These are phyloP conservation scores for Sporisorium sorghi DNA, from an alignment of 1,284 basidiomycete genomes.

Conservation along the genomic window DNA sequence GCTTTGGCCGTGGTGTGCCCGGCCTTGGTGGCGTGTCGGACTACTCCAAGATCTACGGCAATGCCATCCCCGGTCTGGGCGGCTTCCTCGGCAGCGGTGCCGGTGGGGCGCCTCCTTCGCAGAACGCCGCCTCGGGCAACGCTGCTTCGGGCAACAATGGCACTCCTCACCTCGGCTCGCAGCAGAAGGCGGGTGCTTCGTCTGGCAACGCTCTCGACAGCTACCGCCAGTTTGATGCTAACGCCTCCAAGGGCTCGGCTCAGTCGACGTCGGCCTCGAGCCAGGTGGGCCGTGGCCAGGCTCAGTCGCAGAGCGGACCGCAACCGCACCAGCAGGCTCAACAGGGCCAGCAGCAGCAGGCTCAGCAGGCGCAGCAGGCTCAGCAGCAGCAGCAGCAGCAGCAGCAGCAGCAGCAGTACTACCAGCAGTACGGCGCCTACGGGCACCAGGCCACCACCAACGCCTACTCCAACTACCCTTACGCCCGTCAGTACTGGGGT, in stretches of 20 bases:
- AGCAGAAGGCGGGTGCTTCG: constrained; percentile 49
- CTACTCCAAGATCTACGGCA: constrained; percentile 66
- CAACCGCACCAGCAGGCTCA: constrained; percentile 45
- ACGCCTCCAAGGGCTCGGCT: constrained; percentile 39
- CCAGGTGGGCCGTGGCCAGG: constrained; percentile 45
- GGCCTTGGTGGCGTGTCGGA: constrained; percentile 52
- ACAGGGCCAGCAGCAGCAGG: constrained; percentile 40
- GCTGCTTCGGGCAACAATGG: constrained; percentile 39
- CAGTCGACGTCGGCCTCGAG: constrained; percentile 30
- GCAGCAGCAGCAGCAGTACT: constrained; percentile 66
- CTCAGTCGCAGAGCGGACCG: constrained; percentile 43
- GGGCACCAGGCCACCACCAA: constrained; percentile 60
- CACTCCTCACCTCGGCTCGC: constrained; percentile 52
- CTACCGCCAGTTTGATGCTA: constrained; percentile 53
- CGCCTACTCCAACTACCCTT: constrained; percentile 62
- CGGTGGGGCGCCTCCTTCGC: constrained; percentile 47
- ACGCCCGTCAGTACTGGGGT: constrained; percentile 67
- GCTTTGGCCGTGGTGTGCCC: constrained; percentile 57
- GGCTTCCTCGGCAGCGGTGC: constrained; percentile 53
- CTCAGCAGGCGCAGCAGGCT: constrained; percentile 18
- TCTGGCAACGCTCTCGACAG: constrained; percentile 50
- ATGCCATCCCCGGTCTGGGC: constrained; percentile 55
- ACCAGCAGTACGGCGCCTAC: constrained; percentile 65
- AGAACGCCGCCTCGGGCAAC: constrained; percentile 39
- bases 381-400: constrained; percentile 59